Evolutionary conservation across 768 basidiomycete species (phyloP), one percentile per base, ranked within the genome.

Genomic region (Hygrocybe punicea): DNA sequence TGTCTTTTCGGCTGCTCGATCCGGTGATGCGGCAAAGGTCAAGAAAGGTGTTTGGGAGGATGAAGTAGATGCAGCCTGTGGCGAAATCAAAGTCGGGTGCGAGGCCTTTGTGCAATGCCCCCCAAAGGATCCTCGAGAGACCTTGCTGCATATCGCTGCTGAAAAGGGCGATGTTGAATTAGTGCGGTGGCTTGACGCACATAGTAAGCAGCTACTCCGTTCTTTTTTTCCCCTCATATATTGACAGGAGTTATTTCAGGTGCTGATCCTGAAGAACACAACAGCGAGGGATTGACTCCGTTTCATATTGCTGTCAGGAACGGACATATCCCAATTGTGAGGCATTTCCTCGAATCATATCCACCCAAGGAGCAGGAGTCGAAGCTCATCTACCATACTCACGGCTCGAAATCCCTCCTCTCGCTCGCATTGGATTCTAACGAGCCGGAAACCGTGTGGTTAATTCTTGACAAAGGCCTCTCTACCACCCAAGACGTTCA

Each of bases 181-280:
- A 53, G 77, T 87, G 7, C 68, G 81, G 62, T 91, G 88, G 87
- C 79, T 91, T 11, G 81, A 85, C 69, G 75, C 80, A 4, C 88
- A 91, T 66, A 82, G 89, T 89, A 63, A 62, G 83, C 70, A 51
- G 39, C 47, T 61, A 52, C 55, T 52, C 61, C 67, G 65, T 68
- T 66, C 58, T 49, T 63, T 61, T 61, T 33, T 62, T 55, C 55
- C 14, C 24, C 24, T 16, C 47, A 51, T 58, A 57, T 60, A 53
- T 44, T 56, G 58, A 37, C 58, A 57, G 62, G 45, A 61, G 53
- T 44, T 59, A 49, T 48, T 58, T 29, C 64, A 91, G 89, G 83
- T 71, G 87, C 86, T 49, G 86, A 89, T 60, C 76, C 81, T 17
- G 88, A 89, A 58, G 89, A 91, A 66, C 79, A 81, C 52, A 78